Evolutionary conservation across 352 stramenopile species (phyloP).

Genomic region (Peronospora belbahrii): DNA sequence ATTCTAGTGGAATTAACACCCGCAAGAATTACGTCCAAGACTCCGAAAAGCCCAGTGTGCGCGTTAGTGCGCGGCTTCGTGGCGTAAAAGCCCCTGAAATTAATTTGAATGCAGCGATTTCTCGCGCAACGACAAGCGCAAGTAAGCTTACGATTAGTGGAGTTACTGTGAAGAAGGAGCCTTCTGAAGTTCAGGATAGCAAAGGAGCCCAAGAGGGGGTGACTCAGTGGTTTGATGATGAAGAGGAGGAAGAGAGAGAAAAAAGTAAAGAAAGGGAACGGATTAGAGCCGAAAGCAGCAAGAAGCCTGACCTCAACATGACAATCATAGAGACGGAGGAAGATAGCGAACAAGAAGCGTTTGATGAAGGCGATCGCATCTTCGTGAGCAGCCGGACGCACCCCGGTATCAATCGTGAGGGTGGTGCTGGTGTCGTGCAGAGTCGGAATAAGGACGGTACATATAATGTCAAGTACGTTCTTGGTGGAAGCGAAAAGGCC

Average conservation of each 20-base stretch:
- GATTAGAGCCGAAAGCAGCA: constrained; percentile 2
- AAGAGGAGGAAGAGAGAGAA: constrained; percentile 18
- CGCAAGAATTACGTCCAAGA: constrained; percentile 3
- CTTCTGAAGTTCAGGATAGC: constrained; percentile 1
- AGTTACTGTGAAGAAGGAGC: constrained; percentile 22
- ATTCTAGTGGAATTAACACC: constrained; percentile 7
- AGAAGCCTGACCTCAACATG: constrained; percentile 1
- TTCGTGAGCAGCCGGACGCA: constrained; percentile 69
- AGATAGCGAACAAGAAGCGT: constrained; percentile 34
- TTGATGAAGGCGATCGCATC: constrained; percentile 51
- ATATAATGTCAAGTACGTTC: constrained; percentile 81
- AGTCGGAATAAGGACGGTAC: constrained; percentile 52
- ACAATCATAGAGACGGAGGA: constrained; percentile 17
- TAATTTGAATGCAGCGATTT: constrained; percentile 19
- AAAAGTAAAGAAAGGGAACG: constrained; percentile 6
- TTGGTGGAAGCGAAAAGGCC: constrained; percentile 67
- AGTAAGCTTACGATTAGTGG: constrained; percentile 5
- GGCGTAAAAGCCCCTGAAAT: constrained; percentile 40
- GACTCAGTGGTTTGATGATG: constrained; percentile 33
- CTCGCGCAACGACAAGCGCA: constrained; percentile 1
- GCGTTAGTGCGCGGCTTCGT: constrained; percentile 33
- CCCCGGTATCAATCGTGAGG: constrained; percentile 74
- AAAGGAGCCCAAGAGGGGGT: not conserved
- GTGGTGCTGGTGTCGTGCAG: constrained; percentile 48
- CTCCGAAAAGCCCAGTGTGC: constrained; percentile 18